A percentile compares a stretch with the other conserved stretches of the same genome.
phyloP scores from a whole-genome alignment of 805 yeast species.

The Torulaspora microellipsoides region DNA sequence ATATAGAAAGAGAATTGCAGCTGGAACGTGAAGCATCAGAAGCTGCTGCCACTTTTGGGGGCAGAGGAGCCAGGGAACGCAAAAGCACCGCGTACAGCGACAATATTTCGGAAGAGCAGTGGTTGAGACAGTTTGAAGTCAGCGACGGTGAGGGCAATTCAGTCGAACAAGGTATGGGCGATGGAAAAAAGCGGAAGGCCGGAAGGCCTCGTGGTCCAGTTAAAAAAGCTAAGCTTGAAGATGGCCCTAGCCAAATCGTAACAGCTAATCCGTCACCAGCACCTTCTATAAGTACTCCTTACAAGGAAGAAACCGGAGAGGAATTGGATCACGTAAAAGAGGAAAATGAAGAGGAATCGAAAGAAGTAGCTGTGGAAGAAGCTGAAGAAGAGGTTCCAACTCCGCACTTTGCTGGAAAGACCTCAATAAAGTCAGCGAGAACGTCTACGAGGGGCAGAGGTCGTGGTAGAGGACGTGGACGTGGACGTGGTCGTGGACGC shows the following conservation, averaged over 20 bases:
- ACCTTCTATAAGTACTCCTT: constrained; percentile 1
- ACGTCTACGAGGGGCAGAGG: constrained; percentile 18
- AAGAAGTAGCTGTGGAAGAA: background rate
- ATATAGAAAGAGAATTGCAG: constrained; percentile 40
- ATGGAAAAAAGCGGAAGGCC: constrained; percentile 20
- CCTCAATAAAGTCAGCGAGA: constrained; percentile 26
- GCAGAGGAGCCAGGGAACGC: constrained; percentile 62
- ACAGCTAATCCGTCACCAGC: constrained; percentile 10
- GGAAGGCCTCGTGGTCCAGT: constrained; percentile 20
- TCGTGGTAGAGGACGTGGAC: constrained; percentile 13
- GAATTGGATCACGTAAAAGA: background rate
- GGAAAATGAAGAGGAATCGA: background rate
- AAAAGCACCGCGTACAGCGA: constrained; percentile 60
- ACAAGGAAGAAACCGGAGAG: background rate
- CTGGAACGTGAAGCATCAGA: constrained; percentile 38
- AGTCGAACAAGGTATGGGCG: constrained; percentile 30
- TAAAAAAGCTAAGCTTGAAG: constrained; percentile 22
- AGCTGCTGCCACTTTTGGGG: constrained; percentile 27
- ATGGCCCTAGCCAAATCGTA: constrained; percentile 9
- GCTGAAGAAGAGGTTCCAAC: constrained; percentile 1
- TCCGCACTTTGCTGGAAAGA: constrained; percentile 21
- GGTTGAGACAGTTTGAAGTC: constrained; percentile 56
- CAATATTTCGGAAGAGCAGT: constrained; percentile 69
- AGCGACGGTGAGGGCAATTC: constrained; percentile 65
- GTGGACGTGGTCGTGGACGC: constrained; percentile 17